A percentile compares a stretch with the other conserved stretches of the same genome.
Conservation (phyloP, 2,329 filamentous ascomycete species). For the Pseudomassariella vexata region DNA sequence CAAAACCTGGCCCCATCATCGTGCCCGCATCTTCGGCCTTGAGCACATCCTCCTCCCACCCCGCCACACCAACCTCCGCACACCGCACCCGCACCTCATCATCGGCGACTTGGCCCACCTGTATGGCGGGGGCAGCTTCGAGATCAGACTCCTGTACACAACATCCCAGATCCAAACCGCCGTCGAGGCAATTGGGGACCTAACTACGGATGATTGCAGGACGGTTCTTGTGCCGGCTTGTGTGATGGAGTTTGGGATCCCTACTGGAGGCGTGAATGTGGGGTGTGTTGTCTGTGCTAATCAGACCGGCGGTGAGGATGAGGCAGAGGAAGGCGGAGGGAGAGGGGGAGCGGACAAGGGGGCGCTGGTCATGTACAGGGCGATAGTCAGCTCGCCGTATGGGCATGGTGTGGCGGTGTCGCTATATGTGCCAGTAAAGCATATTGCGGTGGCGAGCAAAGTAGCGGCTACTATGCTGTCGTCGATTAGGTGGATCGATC, state of each 20-base stretch:
- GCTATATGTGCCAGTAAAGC: background rate
- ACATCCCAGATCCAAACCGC: background rate
- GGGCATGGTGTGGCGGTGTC: background rate
- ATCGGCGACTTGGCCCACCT: background rate
- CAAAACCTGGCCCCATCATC: background rate
- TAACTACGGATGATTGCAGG: background rate
- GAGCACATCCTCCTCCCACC: background rate
- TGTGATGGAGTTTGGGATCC: constrained; percentile 1
- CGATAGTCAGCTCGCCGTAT: background rate
- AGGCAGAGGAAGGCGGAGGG: no score
- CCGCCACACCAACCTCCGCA: background rate
- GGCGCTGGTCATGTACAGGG: constrained; percentile 1
- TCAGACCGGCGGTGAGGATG: no score
- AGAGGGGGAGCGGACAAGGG: background rate
- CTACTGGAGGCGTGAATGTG: constrained; percentile 1
- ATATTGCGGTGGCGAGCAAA: background rate
- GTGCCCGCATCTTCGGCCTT: background rate
- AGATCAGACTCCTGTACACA: background rate
- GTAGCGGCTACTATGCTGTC: background rate
- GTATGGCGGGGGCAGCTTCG: constrained; percentile 1
- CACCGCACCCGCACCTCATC: background rate
- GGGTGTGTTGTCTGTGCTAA: background rate
- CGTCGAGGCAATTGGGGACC: background rate
- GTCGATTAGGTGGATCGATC: constrained; percentile 1
- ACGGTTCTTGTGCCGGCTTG: constrained; percentile 1